These are phyloP conservation scores for Microbotryum violaceum DNA, from an alignment of 1,284 basidiomycete species.

Conservation along the genomic window DNA sequence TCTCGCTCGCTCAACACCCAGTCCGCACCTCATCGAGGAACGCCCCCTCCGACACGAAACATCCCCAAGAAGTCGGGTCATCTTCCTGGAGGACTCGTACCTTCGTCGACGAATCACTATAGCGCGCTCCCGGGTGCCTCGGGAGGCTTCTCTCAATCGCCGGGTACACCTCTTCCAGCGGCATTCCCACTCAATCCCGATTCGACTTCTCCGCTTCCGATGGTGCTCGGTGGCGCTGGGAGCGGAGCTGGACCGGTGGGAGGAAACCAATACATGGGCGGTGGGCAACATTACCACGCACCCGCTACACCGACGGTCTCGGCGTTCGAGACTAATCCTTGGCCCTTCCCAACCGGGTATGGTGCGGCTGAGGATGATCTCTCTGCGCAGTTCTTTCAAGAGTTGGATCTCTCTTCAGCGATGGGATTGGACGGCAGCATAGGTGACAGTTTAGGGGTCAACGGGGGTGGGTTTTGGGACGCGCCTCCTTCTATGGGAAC, in stretches of 20 bases:
- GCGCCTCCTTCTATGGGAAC: too few relatives aligned
- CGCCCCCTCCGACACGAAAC: constrained; percentile 31
- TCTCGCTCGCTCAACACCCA: constrained; percentile 25
- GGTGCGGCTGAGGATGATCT: not conserved
- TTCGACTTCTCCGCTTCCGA: not conserved
- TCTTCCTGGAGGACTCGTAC: not conserved
- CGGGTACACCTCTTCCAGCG: too few relatives aligned
- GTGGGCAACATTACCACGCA: too few relatives aligned
- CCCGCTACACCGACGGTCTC: too few relatives aligned
- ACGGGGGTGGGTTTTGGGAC: too few relatives aligned
- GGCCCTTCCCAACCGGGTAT: not conserved
- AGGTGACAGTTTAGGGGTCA: too few relatives aligned
- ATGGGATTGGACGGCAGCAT: not conserved
- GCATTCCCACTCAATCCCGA: too few relatives aligned
- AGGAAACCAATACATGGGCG: too few relatives aligned
- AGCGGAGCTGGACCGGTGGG: not conserved
- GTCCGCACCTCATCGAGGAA: constrained; percentile 27
- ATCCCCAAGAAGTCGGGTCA: constrained; percentile 11
- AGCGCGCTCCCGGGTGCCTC: not conserved
- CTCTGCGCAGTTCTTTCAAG: not conserved
- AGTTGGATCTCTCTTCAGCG: not conserved
- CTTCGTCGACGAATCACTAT: not conserved
- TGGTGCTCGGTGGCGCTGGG: not conserved
- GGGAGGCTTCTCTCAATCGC: not conserved
- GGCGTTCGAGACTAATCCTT: not conserved